Percentiles rank a stretch among this genome's conserved stretches.
phyloP scores from a whole-genome alignment of 495 filamentous ascomycete species.

The Xylaria cubensis region DNA sequence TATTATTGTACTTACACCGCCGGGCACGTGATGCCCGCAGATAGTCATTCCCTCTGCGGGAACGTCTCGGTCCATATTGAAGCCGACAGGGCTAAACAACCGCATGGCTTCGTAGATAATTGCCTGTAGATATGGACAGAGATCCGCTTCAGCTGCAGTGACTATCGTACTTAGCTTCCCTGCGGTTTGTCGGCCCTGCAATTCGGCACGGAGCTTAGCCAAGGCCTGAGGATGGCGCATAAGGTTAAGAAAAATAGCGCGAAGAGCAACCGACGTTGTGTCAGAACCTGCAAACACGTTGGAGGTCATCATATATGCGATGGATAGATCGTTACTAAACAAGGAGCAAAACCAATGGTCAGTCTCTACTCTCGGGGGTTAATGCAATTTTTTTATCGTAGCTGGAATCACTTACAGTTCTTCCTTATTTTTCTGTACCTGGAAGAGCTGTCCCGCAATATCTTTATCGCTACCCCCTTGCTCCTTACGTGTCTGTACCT shows the following conservation, averaged over 20 bases:
- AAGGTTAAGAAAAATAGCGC: conserved; percentile 17
- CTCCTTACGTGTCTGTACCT: conserved; percentile 8
- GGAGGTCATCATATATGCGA: conserved; percentile 20
- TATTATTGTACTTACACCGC: conserved; percentile 9
- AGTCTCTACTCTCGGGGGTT: not conserved
- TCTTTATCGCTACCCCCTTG: conserved; percentile 17
- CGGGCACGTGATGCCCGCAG: conserved; percentile 10
- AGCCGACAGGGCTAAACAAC: not conserved
- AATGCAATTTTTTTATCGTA: not conserved
- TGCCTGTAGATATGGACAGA: conserved; percentile 22
- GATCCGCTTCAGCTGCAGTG: not conserved
- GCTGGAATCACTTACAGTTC: conserved; percentile 13
- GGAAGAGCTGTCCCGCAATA: conserved; percentile 18
- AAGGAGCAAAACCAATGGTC: not conserved
- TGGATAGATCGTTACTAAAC: conserved; percentile 8
- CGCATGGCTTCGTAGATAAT: conserved; percentile 20
- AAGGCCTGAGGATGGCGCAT: not conserved
- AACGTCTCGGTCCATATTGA: conserved; percentile 11
- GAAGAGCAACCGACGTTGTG: conserved; percentile 17
- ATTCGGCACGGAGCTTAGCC: conserved; percentile 11
- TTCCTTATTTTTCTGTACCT: conserved; percentile 9
- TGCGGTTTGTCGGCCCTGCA: not conserved
- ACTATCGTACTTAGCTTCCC: conserved; percentile 3
- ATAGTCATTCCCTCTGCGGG: conserved; percentile 21
- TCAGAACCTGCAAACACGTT: conserved; percentile 26